Percentiles rank a stretch among this genome's conserved stretches.
phyloP scores from a whole-genome alignment of 2,329 filamentous ascomycete species.

The Fusarium avenaceum region DNA sequence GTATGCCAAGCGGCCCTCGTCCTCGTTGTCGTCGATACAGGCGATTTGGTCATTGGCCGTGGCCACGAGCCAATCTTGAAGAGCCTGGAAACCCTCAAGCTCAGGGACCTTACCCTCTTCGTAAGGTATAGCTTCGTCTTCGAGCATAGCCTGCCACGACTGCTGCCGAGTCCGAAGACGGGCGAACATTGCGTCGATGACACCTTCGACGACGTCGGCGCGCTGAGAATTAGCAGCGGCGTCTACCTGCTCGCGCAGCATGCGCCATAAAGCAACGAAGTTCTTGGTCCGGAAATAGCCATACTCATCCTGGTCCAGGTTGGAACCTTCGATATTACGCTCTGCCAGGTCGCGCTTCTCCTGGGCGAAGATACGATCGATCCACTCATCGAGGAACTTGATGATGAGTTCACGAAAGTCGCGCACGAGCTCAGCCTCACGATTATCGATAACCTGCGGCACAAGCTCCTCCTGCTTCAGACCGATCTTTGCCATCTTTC shows the following conservation, averaged over 20 bases:
- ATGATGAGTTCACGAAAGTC: constrained; percentile 97
- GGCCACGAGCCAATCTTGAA: constrained; percentile 96
- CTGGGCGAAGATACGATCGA: constrained; percentile 88
- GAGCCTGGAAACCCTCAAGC: constrained; percentile 77
- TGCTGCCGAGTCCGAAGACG: constrained; percentile 86
- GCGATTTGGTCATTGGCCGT: constrained; percentile 99
- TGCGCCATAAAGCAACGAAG: constrained; percentile 94
- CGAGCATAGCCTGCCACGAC: constrained; percentile 88
- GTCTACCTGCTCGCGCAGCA: constrained; percentile 92
- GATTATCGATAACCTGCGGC: constrained; percentile 90
- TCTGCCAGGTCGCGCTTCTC: constrained; percentile 86
- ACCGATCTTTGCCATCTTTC: constrained; percentile 93
- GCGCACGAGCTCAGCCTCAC: constrained; percentile 89
- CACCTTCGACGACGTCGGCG: constrained; percentile 91
- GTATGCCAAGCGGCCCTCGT: constrained; percentile 81
- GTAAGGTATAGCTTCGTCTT: constrained; percentile 85
- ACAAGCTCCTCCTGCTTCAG: constrained; percentile 80
- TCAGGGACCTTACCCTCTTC: constrained; percentile 68
- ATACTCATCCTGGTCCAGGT: constrained; percentile 88
- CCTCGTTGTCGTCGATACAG: constrained; percentile 93
- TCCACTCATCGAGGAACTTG: constrained; percentile 96
- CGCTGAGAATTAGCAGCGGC: constrained; percentile 88
- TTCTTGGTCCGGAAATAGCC: constrained; percentile 94
- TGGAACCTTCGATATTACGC: constrained; percentile 78
- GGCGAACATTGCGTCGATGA: constrained; percentile 95